Conservation (phyloP, 2,329 filamentous ascomycete genomes). For the Endothia cerciana region DNA sequence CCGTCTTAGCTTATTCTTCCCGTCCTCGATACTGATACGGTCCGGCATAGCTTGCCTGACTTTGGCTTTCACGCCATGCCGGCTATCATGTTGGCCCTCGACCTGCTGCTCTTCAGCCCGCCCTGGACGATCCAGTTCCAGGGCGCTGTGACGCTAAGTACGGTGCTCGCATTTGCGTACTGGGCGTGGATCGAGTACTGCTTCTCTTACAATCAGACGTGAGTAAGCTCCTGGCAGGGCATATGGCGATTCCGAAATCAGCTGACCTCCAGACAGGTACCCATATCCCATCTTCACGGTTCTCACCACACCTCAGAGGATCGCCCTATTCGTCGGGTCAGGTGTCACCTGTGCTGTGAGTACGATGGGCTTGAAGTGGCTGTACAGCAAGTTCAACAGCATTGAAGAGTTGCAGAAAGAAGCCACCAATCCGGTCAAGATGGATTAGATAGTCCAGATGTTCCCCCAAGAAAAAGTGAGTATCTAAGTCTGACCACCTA, state of each 20-base stretch:
- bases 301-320: conserved; percentile 66
- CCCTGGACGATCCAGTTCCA: conserved; percentile 70
- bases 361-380: conserved; percentile 69
- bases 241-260: neutral
- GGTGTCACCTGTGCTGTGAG: conserved; percentile 73
- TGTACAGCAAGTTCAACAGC: conserved; percentile 71
- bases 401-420: conserved; percentile 46
- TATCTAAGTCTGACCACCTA: neutral
- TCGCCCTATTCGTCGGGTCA: conserved; percentile 69
- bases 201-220: conserved; percentile 68
- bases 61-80: conserved; percentile 67
- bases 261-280: conserved; percentile 57
- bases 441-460: conserved; percentile 27
- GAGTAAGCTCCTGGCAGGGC: conserved; percentile 35
- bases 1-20: too few relatives aligned
- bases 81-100: conserved; percentile 64
- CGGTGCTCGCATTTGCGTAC: conserved; percentile 65
- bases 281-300: conserved; percentile 84
- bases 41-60: too few relatives aligned
- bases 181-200: conserved; percentile 80
- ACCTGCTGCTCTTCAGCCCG: conserved; percentile 71
- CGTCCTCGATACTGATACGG: too few relatives aligned
- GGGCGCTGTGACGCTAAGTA: conserved; percentile 62
- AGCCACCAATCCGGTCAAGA: conserved; percentile 39
- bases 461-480: too few relatives aligned